A percentile compares a stretch with the other conserved stretches of the same genome.
Conservation (phyloP, 331 rosid species). For the Cydonia oblonga region DNA sequence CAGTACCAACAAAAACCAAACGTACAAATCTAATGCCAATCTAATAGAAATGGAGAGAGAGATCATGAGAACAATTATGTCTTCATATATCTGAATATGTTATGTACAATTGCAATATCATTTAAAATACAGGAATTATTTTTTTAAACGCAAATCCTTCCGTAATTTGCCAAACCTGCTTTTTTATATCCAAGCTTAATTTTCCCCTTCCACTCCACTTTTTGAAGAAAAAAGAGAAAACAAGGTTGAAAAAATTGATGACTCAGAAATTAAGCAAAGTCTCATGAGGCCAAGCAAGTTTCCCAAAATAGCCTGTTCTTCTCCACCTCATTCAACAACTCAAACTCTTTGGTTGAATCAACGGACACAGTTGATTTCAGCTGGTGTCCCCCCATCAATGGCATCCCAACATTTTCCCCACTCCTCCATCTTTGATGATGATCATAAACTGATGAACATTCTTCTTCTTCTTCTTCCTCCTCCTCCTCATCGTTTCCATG, state of each 20-base stretch:
- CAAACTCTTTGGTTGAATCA: slow-evolving; percentile 28
- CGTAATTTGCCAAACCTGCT: background rate
- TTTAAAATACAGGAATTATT: background rate
- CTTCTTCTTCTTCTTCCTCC: slow-evolving; percentile 5
- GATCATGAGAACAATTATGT: background rate
- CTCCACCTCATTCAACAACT: slow-evolving; percentile 36
- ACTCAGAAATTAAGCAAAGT: background rate
- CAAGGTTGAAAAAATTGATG: background rate
- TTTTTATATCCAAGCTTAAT: background rate
- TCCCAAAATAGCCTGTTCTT: slow-evolving; percentile 48
- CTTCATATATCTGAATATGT: background rate
- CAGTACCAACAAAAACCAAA: too few relatives aligned
- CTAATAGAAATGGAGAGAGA: background rate
- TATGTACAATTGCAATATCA: slow-evolving; percentile 43
- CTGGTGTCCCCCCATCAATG: background rate
- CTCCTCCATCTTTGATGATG: slow-evolving; percentile 5
- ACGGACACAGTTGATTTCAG: slow-evolving; percentile 28
- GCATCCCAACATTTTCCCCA: background rate
- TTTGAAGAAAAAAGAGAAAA: background rate
- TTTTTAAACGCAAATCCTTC: background rate
- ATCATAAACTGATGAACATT: background rate
- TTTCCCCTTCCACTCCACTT: background rate
- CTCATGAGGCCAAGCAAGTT: slow-evolving; percentile 46
- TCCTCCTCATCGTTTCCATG: too few relatives aligned
- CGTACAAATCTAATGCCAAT: background rate